A percentile compares a stretch with the other conserved stretches of the same genome.
phyloP scores from a whole-genome alignment of 352 stramenopile genomes.

The Nothophytophthora sp. region DNA sequence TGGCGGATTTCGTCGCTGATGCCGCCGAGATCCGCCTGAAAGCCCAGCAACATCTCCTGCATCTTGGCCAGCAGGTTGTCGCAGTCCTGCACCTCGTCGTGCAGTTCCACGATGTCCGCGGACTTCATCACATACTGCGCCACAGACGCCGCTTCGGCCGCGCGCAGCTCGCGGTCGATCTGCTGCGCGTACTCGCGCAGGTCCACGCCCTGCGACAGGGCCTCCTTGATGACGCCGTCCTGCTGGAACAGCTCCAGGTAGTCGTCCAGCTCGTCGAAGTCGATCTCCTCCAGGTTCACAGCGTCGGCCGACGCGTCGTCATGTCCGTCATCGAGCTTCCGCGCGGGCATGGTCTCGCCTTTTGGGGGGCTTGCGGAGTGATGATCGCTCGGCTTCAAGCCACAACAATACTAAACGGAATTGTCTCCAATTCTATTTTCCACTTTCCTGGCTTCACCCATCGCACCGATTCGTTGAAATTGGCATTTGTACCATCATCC shows the following conservation, averaged over 20 bases:
- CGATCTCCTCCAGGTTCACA: slow-evolving; percentile 87
- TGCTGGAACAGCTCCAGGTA: slow-evolving; percentile 95
- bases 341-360: not conserved
- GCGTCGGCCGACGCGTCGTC: slow-evolving; percentile 1
- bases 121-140: slow-evolving; percentile 89
- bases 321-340: slow-evolving; percentile 1
- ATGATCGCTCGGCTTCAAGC: no score
- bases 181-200: slow-evolving; percentile 90
- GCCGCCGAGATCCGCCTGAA: slow-evolving; percentile 97
- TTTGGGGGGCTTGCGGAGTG: no score
- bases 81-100: slow-evolving; percentile 95
- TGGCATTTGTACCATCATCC: no score
- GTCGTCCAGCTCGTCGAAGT: slow-evolving; percentile 94
- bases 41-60: slow-evolving; percentile 98
- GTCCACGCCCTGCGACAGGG: slow-evolving; percentile 90
- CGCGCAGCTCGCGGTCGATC: slow-evolving; percentile 89
- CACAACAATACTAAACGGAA: no score
- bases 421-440: no score
- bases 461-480: no score
- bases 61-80: slow-evolving; percentile 97
- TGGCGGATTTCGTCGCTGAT: slow-evolving; percentile 98
- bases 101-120: slow-evolving; percentile 90
- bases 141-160: slow-evolving; percentile 83
- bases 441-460: no score
- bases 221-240: slow-evolving; percentile 92